Evolutionary conservation across 257 asterid genomes (phyloP), one percentile per base, ranked within the genome.

Genomic region (Thymus quinquecostatus): DNA sequence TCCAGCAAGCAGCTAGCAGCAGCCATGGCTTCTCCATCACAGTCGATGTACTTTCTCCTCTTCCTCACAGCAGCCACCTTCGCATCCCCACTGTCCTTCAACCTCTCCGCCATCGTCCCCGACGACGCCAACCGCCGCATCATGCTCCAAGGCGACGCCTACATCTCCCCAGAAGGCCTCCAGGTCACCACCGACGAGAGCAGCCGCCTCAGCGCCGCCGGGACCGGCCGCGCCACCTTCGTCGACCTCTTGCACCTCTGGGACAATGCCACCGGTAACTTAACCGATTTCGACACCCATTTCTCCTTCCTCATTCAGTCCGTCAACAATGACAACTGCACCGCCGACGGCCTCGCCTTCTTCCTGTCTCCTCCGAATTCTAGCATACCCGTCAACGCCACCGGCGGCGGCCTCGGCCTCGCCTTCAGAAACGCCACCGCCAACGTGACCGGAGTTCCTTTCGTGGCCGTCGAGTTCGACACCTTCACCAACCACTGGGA

Each of bases 381-480:
- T 3, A 21, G 13, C 29, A 68, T 68, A 3, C 72, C 63, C 4
- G 2, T 0, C 0, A 11, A 38, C 1, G 36, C 64, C 8, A 21
- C 41, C 2, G 63, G 64, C 12, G 9, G 53, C 8, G 72, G 41
- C 41, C 72, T 67, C 5, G 72, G 72, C 41, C 72, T 68, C 33
- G 41, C 53, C 63, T 34, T 33, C 27, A 0, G 5, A 10, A 33
- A 50, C 27, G 49, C 48, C 60, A 14, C 61, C 0, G 45, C 33
- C 2, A 51, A 51, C n/a, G 50, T 34, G 2, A 10, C 72, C 3
- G 63, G 28, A 10, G 51, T 2, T 10, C 72, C 72, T 2, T 67
- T 67, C 28, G 9, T 67, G 9, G 72, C 72, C 5, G 72, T 68
- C 8, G 72, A 68, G 7, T 53, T 67, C n/a, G 72, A 67, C 29